Conservation (phyloP, 192 early-diverging fungal species). For the Coemansia sp. region DNA sequence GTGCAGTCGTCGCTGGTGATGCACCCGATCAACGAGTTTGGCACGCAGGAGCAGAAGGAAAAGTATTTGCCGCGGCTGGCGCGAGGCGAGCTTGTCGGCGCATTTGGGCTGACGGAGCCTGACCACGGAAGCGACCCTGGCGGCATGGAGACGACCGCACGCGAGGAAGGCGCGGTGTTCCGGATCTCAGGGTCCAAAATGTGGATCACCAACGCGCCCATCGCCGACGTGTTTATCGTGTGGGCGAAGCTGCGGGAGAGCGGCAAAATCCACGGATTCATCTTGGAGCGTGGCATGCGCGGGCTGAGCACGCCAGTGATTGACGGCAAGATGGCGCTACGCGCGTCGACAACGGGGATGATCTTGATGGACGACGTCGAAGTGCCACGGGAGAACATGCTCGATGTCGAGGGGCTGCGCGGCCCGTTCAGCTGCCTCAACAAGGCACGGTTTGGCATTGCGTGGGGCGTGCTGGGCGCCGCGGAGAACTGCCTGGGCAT, state of each 20-base stretch:
- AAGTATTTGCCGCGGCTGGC: slow-evolving; percentile 91
- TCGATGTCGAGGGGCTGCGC: slow-evolving; percentile 85
- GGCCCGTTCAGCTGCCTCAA: slow-evolving; percentile 98
- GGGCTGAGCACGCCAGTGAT: slow-evolving; percentile 87
- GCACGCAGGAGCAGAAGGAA: slow-evolving; percentile 80
- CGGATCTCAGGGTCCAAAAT: slow-evolving; percentile 92
- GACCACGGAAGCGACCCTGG: slow-evolving; percentile 96
- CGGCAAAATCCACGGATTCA: slow-evolving; percentile 88
- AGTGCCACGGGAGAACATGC: slow-evolving; percentile 86
- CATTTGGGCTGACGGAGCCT: slow-evolving; percentile 97
- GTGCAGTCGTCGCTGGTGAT: slow-evolving; percentile 99
- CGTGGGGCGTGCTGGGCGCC: slow-evolving; percentile 95
- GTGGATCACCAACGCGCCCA: slow-evolving; percentile 99
- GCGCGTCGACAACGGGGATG: slow-evolving; percentile 95
- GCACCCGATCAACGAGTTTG: slow-evolving; percentile 97
- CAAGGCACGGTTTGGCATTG: slow-evolving; percentile 95
- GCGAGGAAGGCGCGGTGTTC: slow-evolving; percentile 66
- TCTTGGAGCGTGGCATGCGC: slow-evolving; percentile 94
- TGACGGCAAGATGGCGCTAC: slow-evolving; percentile 92
- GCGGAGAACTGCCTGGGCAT: slow-evolving; percentile 88
- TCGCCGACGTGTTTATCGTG: slow-evolving; percentile 94
- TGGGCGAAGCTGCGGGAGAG: slow-evolving; percentile 87
- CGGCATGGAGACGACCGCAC: slow-evolving; percentile 90
- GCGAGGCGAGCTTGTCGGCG: slow-evolving; percentile 82
- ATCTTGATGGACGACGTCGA: slow-evolving; percentile 99